Evolutionary conservation across 352 stramenopile species (phyloP).

Genomic region (Phytophthora fragariaefolia): DNA sequence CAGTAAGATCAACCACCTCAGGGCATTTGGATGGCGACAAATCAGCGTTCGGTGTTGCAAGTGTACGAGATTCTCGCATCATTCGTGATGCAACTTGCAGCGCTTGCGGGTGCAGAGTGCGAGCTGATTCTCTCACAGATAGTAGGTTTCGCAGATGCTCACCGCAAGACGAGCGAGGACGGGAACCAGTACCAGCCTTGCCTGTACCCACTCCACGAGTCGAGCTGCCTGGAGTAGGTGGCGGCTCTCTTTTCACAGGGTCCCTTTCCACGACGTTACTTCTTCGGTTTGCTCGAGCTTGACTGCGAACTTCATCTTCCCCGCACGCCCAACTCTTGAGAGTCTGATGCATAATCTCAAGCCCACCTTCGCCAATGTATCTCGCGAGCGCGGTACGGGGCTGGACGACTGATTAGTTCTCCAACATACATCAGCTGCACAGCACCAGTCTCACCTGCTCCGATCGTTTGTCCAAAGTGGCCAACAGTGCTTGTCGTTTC

Average conservation of each 20-base stretch:
- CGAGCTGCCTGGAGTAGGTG: not conserved
- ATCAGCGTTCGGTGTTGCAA: too few species aligned
- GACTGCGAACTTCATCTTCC: not conserved
- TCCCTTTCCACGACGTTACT: not conserved
- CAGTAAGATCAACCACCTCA: slow-evolving; percentile 11
- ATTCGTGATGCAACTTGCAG: too few species aligned
- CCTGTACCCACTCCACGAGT: not conserved
- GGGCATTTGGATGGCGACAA: too few species aligned
- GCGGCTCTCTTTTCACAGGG: not conserved
- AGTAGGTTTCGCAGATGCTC: slow-evolving; percentile 19
- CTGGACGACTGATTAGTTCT: slow-evolving; percentile 13
- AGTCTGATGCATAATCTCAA: slow-evolving; percentile 7
- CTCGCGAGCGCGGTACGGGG: slow-evolving; percentile 14
- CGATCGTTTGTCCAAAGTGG: slow-evolving; percentile 5
- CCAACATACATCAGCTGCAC: too few species aligned
- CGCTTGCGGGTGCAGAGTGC: too few species aligned
- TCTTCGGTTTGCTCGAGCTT: not conserved
- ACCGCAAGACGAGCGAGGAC: not conserved
- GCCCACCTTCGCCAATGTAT: slow-evolving; percentile 20
- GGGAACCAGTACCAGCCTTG: not conserved
- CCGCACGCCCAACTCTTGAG: slow-evolving; percentile 1
- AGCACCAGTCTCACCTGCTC: slow-evolving; percentile 12
- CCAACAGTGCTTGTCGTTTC: slow-evolving; percentile 1
- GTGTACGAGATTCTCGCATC: too few species aligned
- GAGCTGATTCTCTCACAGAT: not conserved